These are phyloP conservation scores for Talaromyces proteolyticus DNA, from an alignment of 495 filamentous ascomycete species.

Conservation along the genomic window DNA sequence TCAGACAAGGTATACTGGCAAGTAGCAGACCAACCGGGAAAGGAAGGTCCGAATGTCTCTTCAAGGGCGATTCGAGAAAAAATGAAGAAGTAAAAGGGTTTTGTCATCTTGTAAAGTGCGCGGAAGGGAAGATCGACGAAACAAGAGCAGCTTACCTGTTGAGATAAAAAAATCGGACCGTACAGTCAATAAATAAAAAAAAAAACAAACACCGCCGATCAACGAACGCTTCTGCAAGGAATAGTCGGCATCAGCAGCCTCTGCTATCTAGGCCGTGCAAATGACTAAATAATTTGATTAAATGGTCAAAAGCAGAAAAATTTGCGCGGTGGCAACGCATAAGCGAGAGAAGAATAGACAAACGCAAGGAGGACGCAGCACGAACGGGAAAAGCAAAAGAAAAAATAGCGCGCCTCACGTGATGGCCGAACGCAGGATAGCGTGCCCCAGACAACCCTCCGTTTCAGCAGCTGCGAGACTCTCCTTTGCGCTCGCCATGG, in stretches of 20 bases:
- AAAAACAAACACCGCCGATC: too few species aligned
- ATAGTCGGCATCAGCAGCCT: too few species aligned
- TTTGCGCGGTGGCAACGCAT: too few species aligned
- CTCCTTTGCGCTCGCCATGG: neutral
- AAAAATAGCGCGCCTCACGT: constrained; percentile 20
- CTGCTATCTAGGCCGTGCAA: too few species aligned
- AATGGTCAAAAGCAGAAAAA: too few species aligned
- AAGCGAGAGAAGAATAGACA: constrained; percentile 9
- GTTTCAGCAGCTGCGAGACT: neutral
- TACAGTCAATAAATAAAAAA: too few species aligned
- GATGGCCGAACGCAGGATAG: constrained; percentile 7
- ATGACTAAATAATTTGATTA: too few species aligned
- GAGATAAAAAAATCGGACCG: neutral
- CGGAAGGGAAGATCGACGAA: constrained; percentile 14
- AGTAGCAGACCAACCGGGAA: constrained; percentile 82
- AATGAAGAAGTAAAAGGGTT: constrained; percentile 80
- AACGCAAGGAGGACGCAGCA: constrained; percentile 11
- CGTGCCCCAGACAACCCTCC: constrained; percentile 1
- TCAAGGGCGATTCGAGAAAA: constrained; percentile 93
- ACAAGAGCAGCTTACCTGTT: constrained; percentile 20
- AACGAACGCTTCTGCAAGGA: too few species aligned
- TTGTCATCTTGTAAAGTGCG: constrained; percentile 74
- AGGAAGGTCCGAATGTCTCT: constrained; percentile 66
- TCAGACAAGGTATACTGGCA: constrained; percentile 98
- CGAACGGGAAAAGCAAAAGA: constrained; percentile 21